A percentile compares a stretch with the other conserved stretches of the same genome.
Conservation (phyloP, 1,284 basidiomycete species). For the Bondarzewia mesenterica region DNA sequence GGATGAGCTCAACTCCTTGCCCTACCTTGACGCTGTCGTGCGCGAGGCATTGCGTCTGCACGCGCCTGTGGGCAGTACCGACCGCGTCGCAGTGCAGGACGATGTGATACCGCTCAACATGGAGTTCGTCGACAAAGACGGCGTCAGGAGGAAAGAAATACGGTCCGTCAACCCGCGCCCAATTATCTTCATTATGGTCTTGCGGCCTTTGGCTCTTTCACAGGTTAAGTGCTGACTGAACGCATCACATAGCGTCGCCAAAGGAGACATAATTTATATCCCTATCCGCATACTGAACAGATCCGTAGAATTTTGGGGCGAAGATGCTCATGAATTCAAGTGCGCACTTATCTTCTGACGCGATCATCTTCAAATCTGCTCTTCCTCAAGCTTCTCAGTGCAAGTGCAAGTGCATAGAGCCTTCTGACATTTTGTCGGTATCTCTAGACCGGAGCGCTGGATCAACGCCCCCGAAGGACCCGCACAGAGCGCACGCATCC, state of each 20-base stretch:
- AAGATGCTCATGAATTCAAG: slow-evolving; percentile 45
- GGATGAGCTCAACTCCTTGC: slow-evolving; percentile 50
- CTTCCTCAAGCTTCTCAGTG: too few relatives aligned
- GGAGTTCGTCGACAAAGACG: slow-evolving; percentile 24
- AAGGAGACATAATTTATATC: slow-evolving; percentile 38
- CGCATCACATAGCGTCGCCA: slow-evolving; percentile 26
- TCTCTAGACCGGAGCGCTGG: slow-evolving; percentile 51
- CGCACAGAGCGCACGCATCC: slow-evolving; percentile 29
- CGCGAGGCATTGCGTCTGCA: slow-evolving; percentile 65
- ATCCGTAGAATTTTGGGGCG: slow-evolving; percentile 43
- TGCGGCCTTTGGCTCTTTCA: too few relatives aligned
- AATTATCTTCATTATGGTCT: too few relatives aligned
- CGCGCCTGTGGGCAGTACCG: slow-evolving; percentile 48
- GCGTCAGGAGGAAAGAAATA: slow-evolving; percentile 19
- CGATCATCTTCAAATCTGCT: neutral
- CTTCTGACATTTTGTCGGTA: too few relatives aligned
- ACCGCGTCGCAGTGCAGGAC: slow-evolving; percentile 44
- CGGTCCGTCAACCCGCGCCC: slow-evolving; percentile 9
- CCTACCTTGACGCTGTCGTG: slow-evolving; percentile 58
- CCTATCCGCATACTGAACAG: slow-evolving; percentile 42
- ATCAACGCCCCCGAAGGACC: slow-evolving; percentile 36
- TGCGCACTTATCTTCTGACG: slow-evolving; percentile 15
- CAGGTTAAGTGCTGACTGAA: too few relatives aligned
- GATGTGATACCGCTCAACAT: slow-evolving; percentile 29
- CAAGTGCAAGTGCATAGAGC: too few relatives aligned